Evolutionary conservation across 768 basidiomycete species (phyloP).

Genomic region (Termitomyces sp.): DNA sequence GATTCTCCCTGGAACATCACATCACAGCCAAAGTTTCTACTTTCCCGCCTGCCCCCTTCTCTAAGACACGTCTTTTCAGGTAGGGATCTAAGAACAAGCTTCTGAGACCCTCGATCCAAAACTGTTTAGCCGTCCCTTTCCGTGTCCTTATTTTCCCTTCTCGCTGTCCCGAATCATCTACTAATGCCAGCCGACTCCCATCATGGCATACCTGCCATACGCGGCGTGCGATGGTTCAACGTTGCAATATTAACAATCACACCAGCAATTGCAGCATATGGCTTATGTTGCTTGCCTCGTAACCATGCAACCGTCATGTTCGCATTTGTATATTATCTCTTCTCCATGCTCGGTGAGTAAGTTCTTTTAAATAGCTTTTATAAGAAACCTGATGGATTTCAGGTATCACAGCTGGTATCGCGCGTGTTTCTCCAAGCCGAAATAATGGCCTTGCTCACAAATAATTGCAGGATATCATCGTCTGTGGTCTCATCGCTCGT

Average conservation of each 20-base stretch:
- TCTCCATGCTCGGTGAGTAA: slow-evolving; percentile 76
- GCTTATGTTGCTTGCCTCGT: slow-evolving; percentile 45
- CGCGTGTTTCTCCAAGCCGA: slow-evolving; percentile 22
- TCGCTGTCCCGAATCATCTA: background rate
- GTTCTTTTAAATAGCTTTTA: slow-evolving; percentile 9
- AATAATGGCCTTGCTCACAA: background rate
- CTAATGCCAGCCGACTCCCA: slow-evolving; percentile 15
- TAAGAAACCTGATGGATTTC: slow-evolving; percentile 11
- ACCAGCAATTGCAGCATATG: slow-evolving; percentile 69
- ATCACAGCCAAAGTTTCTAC: slow-evolving; percentile 2
- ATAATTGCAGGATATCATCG: slow-evolving; percentile 64
- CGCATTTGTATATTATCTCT: slow-evolving; percentile 70
- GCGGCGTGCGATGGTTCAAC: slow-evolving; percentile 74
- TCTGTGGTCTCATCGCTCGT: slow-evolving; percentile 83
- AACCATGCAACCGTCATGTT: slow-evolving; percentile 55
- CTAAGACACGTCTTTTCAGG: slow-evolving; percentile 1
- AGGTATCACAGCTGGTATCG: slow-evolving; percentile 48
- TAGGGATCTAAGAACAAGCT: background rate
- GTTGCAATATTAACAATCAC: slow-evolving; percentile 65
- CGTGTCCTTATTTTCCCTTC: background rate
- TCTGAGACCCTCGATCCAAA: background rate
- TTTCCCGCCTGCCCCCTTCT: background rate
- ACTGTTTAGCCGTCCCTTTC: background rate
- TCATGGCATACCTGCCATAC: slow-evolving; percentile 42
- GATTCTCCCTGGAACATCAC: slow-evolving; percentile 10